Conservation (phyloP, 495 filamentous ascomycete species). For the Talaromyces adpressus region DNA sequence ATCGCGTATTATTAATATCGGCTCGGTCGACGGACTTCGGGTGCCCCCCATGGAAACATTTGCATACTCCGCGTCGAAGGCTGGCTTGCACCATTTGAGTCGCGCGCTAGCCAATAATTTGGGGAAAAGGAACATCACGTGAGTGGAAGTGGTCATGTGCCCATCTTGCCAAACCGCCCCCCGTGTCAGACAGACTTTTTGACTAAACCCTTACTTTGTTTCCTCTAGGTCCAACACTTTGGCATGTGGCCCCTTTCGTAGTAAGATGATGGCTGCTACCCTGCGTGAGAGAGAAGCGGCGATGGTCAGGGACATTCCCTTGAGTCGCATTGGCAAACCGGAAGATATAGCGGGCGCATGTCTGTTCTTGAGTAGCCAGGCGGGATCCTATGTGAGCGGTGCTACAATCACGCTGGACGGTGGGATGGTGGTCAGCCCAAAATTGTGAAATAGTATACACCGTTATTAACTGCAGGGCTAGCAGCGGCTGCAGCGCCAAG, state of each 20-base stretch:
- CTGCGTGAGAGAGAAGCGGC: slow-evolving; percentile 51
- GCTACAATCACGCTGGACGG: slow-evolving; percentile 72
- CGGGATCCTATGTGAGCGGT: slow-evolving; percentile 69
- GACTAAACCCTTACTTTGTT: not conserved
- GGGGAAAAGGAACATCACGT: slow-evolving; percentile 64
- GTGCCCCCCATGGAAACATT: slow-evolving; percentile 68
- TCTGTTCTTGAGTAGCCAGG: slow-evolving; percentile 63
- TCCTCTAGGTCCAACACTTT: slow-evolving; percentile 49
- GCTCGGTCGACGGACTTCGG: slow-evolving; percentile 61
- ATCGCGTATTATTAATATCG: slow-evolving; percentile 68
- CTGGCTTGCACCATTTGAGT: slow-evolving; percentile 64
- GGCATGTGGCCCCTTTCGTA: slow-evolving; percentile 75
- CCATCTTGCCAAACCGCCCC: slow-evolving; percentile 1
- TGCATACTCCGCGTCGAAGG: slow-evolving; percentile 69
- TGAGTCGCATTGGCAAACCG: slow-evolving; percentile 63
- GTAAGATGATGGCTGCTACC: slow-evolving; percentile 77
- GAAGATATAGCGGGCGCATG: slow-evolving; percentile 72
- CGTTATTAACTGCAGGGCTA: not conserved
- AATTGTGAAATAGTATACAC: slow-evolving; percentile 32
- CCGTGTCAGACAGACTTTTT: not conserved
- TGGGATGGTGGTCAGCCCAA: slow-evolving; percentile 47
- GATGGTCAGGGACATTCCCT: slow-evolving; percentile 58
- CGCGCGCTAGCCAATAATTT: slow-evolving; percentile 67
- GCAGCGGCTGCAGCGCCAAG: not conserved
- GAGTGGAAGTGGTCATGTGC: slow-evolving; percentile 20